Evolutionary conservation across 345 rosid species (phyloP).

Genomic region (Populus ilicifolia): DNA sequence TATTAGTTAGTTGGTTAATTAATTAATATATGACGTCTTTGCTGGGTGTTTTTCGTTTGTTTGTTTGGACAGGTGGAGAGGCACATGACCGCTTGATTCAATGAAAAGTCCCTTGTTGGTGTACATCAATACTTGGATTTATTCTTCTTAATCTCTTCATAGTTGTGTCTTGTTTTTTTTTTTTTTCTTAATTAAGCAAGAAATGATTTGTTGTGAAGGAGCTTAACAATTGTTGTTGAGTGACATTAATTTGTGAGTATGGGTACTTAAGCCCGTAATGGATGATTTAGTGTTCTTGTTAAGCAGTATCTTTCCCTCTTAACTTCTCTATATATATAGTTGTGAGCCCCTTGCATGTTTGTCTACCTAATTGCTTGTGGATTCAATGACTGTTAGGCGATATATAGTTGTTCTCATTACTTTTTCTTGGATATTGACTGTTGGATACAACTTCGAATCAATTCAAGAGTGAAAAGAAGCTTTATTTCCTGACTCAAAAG

Average conservation of each 20-base stretch:
- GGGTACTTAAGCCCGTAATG: background rate
- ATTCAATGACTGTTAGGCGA: background rate
- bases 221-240: background rate
- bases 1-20: too few species aligned
- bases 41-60: background rate
- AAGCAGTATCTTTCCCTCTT: background rate
- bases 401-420: too few species aligned
- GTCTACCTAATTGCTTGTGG: background rate
- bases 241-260: background rate
- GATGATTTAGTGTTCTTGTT: background rate
- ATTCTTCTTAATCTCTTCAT: background rate
- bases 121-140: background rate
- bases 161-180: background rate
- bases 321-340: too few species aligned
- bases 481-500: background rate
- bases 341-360: background rate
- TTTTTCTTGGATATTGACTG: background rate
- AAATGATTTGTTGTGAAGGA: conserved; percentile 3
- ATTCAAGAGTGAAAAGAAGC: background rate
- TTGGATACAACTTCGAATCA: too few species aligned
- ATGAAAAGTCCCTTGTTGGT: background rate
- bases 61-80: background rate
- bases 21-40: too few species aligned
- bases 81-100: background rate
- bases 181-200: background rate